Evolutionary conservation across 2,329 filamentous ascomycete genomes (phyloP).

Genomic region (Coniochaeta ligniaria): DNA sequence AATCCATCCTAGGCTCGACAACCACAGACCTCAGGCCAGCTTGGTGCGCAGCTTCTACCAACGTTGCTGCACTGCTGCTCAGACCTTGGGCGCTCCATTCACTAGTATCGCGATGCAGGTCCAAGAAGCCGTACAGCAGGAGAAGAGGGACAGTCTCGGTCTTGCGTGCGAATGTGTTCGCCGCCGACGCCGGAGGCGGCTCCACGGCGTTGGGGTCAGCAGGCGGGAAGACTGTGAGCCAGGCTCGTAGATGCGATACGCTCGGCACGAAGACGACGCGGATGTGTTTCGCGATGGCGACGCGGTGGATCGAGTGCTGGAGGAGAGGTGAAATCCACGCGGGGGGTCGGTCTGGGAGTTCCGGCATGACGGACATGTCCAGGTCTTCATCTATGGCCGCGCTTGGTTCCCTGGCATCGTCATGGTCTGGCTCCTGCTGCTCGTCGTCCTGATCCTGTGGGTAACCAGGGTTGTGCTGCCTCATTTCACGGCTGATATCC

Average conservation of each 20-base stretch:
- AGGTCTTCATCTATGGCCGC: conserved; percentile 6
- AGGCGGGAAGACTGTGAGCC: conserved; percentile 43
- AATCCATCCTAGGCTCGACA: conserved; percentile 32
- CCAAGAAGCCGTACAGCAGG: conserved; percentile 58
- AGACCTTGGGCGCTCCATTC: conserved; percentile 73
- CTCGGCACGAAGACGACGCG: conserved; percentile 67
- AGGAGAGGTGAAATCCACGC: conserved; percentile 36
- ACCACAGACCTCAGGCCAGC: conserved; percentile 35
- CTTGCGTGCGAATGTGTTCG: conserved; percentile 1
- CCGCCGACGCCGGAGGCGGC: conserved; percentile 3
- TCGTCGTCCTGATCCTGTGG: conserved; percentile 5
- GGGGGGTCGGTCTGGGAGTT: neutral
- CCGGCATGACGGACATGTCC: neutral
- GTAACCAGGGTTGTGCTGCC: neutral
- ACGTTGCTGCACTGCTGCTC: conserved; percentile 49
- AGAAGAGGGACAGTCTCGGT: conserved; percentile 33
- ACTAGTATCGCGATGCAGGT: conserved; percentile 58
- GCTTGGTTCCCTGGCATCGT: conserved; percentile 1
- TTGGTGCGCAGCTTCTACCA: conserved; percentile 53
- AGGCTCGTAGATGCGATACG: conserved; percentile 70
- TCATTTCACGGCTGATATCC: conserved; percentile 32
- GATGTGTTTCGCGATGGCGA: conserved; percentile 62
- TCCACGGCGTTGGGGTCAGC: neutral
- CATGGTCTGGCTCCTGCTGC: conserved; percentile 8
- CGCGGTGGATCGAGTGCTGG: conserved; percentile 58